Evolutionary conservation across 2,329 filamentous ascomycete genomes (phyloP), one percentile per base, ranked within the genome.

Genomic region (Penicillium sclerotiorum): DNA sequence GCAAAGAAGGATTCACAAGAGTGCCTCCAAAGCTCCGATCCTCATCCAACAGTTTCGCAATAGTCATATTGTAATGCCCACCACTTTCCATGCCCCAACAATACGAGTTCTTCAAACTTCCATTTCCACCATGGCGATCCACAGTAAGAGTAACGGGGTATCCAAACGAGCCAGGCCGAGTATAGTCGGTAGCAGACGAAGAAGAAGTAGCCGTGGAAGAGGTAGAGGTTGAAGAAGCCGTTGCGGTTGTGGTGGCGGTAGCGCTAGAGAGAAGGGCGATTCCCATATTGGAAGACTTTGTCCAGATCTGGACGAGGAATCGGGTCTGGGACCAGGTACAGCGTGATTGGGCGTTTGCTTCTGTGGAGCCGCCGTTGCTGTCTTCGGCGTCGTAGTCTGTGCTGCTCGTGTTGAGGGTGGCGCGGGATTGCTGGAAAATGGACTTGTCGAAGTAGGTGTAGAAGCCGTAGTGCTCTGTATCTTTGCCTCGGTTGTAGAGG

Each of bases 391-490:
- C 65, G 8, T 72, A 66, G 32, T 73, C 72, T 8, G 63, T 65
- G 28, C 67, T 68, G 1, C 66, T 64, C 13, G 65, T 54, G 27
- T 80, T 79, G 50, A 82, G 66, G 1, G 73, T 67, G 0, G 72
- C 71, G 9, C 79, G 73, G 13, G 83, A 85, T 59, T 85, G 84
- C 54, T 95, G 78, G 75, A 93, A 95, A 56, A 95, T 89, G 8
- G 87, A 88, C 57, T 91, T 89, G 72, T 91, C 86, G 70, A 89
- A 97, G 76, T 96, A 95, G 1, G 83, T 89, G 74, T 96, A 96
- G 73, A 96, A 96, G 2, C 90, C 90, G 70, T 95, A 96, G 72
- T 96, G 90, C 69, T 97, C 93, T 0, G 86, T 87, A 2, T 81
- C 75, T 22, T 88, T 77, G 15, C 88, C 91, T 17, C 91, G 88